Percentiles rank a stretch among this genome's conserved stretches.
phyloP scores from a whole-genome alignment of 2,329 filamentous ascomycete genomes.

The Aspergillus candidus region DNA sequence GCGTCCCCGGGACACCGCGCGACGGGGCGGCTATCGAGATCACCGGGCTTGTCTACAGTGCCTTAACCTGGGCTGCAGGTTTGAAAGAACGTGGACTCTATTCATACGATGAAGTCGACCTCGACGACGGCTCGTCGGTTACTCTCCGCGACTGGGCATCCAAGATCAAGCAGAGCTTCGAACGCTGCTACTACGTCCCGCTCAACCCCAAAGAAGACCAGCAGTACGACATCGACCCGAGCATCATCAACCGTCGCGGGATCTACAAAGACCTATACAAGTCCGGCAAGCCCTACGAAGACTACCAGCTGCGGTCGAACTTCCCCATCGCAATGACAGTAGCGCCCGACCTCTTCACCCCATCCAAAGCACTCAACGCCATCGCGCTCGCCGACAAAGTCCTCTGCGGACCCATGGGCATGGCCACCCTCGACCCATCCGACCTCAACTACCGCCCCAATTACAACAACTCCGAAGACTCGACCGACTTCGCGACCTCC shows the following conservation, averaged over 20 bases:
- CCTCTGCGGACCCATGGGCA: constrained; percentile 81
- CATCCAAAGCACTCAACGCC: constrained; percentile 69
- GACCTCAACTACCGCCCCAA: constrained; percentile 92
- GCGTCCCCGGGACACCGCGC: constrained; percentile 89
- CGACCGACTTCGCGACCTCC: constrained; percentile 78
- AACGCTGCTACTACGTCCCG: constrained; percentile 86
- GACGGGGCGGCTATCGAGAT: constrained; percentile 96
- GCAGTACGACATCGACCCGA: constrained; percentile 72
- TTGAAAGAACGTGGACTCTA: constrained; percentile 65
- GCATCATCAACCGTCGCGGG: constrained; percentile 78
- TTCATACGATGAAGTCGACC: constrained; percentile 65
- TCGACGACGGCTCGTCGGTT: constrained; percentile 56
- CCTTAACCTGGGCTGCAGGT: constrained; percentile 69
- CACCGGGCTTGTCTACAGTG: constrained; percentile 86
- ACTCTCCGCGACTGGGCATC: constrained; percentile 72
- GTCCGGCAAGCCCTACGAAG: constrained; percentile 91
- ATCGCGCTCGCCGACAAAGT: constrained; percentile 72
- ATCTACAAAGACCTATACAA: constrained; percentile 98
- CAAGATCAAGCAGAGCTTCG: constrained; percentile 78
- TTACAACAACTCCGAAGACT: constrained; percentile 94
- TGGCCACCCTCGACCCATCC: constrained; percentile 88
- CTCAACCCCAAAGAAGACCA: constrained; percentile 61
- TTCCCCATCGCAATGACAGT: constrained; percentile 95
- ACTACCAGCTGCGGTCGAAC: constrained; percentile 93
- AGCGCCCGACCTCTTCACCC: constrained; percentile 78